These are phyloP conservation scores for Golubevia sp. DNA, from an alignment of 1,284 basidiomycete species.

Conservation along the genomic window DNA sequence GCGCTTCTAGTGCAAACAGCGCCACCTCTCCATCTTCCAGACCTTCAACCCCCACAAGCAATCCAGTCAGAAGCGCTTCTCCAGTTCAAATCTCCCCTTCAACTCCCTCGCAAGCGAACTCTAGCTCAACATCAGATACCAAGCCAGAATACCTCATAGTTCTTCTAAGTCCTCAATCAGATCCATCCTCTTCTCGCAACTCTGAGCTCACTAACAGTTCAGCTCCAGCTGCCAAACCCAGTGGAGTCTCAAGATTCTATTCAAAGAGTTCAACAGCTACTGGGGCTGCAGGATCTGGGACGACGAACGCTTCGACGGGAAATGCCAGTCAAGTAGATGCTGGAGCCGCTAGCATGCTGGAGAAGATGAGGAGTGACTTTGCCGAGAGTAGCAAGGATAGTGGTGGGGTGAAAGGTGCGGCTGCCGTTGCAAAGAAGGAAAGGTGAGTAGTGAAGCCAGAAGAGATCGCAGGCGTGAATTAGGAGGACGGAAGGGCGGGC, in stretches of 20 bases:
- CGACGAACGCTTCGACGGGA: not conserved
- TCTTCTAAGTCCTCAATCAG: conserved; percentile 42
- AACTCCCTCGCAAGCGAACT: not conserved
- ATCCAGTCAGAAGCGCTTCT: not conserved
- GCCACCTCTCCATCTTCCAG: no score
- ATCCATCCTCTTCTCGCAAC: not conserved
- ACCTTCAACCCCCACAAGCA: not conserved
- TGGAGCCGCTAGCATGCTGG: not conserved
- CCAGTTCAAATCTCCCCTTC: not conserved
- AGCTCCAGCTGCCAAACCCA: not conserved
- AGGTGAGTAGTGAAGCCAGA: conserved; percentile 44
- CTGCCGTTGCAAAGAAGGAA: conserved; percentile 46
- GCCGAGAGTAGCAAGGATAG: not conserved
- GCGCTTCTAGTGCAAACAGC: no score
- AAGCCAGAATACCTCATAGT: conserved; percentile 56
- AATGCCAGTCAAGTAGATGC: not conserved
- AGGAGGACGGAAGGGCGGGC: not conserved
- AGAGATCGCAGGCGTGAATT: no score
- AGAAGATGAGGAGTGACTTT: conserved; percentile 2
- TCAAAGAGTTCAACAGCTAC: not conserved
- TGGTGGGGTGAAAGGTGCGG: not conserved
- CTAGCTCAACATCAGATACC: conserved; percentile 6
- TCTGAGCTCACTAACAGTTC: not conserved
- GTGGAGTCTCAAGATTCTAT: not conserved
- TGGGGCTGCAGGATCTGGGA: not conserved